A percentile compares a stretch with the other conserved stretches of the same genome.
Evolutionary conservation across 1,284 basidiomycete species (phyloP).

Genomic region (Moesziomyces sp.): DNA sequence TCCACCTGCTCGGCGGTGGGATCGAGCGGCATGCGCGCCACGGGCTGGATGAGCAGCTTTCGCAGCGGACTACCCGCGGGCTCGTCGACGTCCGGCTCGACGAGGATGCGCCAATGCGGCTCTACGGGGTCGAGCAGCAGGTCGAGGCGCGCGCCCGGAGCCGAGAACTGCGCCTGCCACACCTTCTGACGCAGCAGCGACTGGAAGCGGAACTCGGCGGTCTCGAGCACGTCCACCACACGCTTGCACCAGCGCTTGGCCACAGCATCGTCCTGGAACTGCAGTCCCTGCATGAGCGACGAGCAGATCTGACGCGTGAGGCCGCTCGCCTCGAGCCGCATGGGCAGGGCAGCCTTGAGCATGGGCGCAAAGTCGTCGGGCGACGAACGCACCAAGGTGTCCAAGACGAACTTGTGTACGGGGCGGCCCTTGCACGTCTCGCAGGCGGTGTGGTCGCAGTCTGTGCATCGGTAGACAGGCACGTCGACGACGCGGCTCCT

Average conservation of each 20-base stretch:
- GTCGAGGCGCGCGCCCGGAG: conserved; percentile 78
- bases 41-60: conserved; percentile 77
- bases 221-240: conserved; percentile 74
- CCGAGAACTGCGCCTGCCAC: conserved; percentile 85
- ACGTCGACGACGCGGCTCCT: conserved; percentile 76
- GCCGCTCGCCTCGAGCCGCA: conserved; percentile 74
- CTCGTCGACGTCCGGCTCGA: conserved; percentile 75
- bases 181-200: conserved; percentile 75
- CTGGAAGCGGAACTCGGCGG: conserved; percentile 62
- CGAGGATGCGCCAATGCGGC: conserved; percentile 83
- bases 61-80: conserved; percentile 85
- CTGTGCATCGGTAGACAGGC: conserved; percentile 76
- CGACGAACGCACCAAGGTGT: conserved; percentile 69
- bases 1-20: conserved; percentile 50
- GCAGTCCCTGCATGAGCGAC: conserved; percentile 69
- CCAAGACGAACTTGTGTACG: conserved; percentile 79
- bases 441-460: conserved; percentile 84
- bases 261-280: conserved; percentile 68
- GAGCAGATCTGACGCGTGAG: conserved; percentile 72
- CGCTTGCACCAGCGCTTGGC: conserved; percentile 79
- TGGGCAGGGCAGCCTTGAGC: conserved; percentile 84
- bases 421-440: conserved; percentile 87
- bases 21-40: conserved; percentile 77
- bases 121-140: conserved; percentile 79
- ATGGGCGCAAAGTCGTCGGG: conserved; percentile 78